These are phyloP conservation scores for Hypoxylon lenormandii DNA, from an alignment of 495 filamentous ascomycete species.

Conservation along the genomic window DNA sequence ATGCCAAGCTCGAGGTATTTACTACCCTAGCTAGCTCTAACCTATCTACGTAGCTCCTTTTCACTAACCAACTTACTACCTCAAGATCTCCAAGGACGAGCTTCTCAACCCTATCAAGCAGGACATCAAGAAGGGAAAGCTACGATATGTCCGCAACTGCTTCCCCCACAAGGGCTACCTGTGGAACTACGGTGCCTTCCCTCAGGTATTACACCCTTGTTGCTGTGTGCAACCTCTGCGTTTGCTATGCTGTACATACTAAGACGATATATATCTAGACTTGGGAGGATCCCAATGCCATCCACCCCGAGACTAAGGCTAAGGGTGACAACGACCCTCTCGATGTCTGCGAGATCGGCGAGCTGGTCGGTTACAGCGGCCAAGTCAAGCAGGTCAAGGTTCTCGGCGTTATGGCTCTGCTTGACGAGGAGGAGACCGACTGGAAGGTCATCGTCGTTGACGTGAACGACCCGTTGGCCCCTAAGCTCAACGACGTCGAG, in stretches of 20 bases:
- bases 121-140: conserved; percentile 89
- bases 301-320: conserved; percentile 99
- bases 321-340: conserved; percentile 99
- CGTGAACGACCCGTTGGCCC: conserved; percentile 93
- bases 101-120: conserved; percentile 97
- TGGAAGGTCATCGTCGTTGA: conserved; percentile 99
- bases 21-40: conserved; percentile 13
- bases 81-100: conserved; percentile 97
- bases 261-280: conserved; percentile 71
- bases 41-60: conserved; percentile 12
- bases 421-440: conserved; percentile 99
- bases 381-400: conserved; percentile 99
- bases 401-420: conserved; percentile 97
- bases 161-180: conserved; percentile 99
- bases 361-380: conserved; percentile 92
- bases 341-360: conserved; percentile 99
- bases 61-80: conserved; percentile 43
- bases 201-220: conserved; percentile 72
- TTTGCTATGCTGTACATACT: conserved; percentile 19
- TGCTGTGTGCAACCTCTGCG: conserved; percentile 3
- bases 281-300: conserved; percentile 96
- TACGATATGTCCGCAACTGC: conserved; percentile 99
- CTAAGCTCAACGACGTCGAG: conserved; percentile 98
- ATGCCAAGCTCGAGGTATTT: conserved; percentile 95
- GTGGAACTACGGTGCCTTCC: conserved; percentile 99